Evolutionary conservation across 148 eudicot species (phyloP).

Genomic region (Fagopyrum esculentum): DNA sequence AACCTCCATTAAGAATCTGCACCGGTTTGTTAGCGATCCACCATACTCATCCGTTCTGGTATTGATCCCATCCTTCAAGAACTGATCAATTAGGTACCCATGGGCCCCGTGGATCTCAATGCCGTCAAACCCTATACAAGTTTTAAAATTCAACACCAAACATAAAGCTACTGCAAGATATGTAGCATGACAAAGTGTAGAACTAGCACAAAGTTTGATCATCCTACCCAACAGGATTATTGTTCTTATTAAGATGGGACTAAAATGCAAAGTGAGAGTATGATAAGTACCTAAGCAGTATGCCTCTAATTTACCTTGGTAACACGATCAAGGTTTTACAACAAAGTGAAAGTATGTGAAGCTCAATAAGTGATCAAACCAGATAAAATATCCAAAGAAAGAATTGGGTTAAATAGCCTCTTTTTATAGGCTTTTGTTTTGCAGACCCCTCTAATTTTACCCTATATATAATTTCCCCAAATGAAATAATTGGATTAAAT

Average conservation of each 20-base stretch:
- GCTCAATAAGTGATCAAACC: neutral
- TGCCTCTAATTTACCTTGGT: neutral
- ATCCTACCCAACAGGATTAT: neutral
- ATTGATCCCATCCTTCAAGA: slow-evolving; percentile 74
- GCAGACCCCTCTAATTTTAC: too few relatives aligned
- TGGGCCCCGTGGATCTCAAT: slow-evolving; percentile 83
- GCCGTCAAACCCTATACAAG: slow-evolving; percentile 69
- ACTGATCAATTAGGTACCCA: slow-evolving; percentile 85
- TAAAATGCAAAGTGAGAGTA: neutral
- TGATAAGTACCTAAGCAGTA: neutral
- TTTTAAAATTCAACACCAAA: neutral
- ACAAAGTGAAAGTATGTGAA: neutral
- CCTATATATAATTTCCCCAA: too few relatives aligned
- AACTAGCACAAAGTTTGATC: neutral
- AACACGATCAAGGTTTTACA: neutral
- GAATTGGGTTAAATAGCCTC: too few relatives aligned
- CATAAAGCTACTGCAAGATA: neutral
- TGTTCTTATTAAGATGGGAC: too few relatives aligned
- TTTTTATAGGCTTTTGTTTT: too few relatives aligned
- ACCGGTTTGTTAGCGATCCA: slow-evolving; percentile 63
- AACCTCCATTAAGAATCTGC: slow-evolving; percentile 52
- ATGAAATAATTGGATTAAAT: too few relatives aligned
- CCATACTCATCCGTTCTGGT: slow-evolving; percentile 73
- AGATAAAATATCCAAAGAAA: neutral
- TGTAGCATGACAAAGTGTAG: neutral